Evolutionary conservation across 139 green algal genomes (phyloP).

Genomic region (Chlorella sp.): DNA sequence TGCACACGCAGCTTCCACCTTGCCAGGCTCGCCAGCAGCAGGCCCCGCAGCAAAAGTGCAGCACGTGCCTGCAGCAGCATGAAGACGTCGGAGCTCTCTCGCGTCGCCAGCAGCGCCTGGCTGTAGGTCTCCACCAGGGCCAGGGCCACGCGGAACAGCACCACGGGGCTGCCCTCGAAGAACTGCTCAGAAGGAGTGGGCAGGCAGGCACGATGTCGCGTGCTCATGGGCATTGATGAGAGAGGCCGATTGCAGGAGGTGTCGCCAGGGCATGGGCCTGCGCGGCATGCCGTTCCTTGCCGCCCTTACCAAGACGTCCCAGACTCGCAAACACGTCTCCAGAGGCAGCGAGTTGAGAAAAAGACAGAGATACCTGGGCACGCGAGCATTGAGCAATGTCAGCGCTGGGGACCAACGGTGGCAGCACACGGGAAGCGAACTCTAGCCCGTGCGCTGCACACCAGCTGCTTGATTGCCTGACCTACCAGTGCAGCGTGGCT

Average conservation of each 20-base stretch:
- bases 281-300: no score
- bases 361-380: constrained; percentile 90
- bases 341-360: constrained; percentile 91
- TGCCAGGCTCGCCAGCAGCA: no score
- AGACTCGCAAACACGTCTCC: constrained; percentile 79
- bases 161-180: constrained; percentile 63
- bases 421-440: no score
- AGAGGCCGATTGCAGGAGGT: no score
- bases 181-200: constrained; percentile 53
- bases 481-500: constrained; percentile 33
- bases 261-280: no score
- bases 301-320: no score
- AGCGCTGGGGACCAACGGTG: no score
- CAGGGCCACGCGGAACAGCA: constrained; percentile 76
- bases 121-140: constrained; percentile 78
- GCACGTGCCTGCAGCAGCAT: constrained; percentile 1
- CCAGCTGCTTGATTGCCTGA: background rate
- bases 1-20: no score
- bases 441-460: no score
- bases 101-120: constrained; percentile 54
- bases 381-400: no score
- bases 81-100: constrained; percentile 30
- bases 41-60: no score
- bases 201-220: background rate
- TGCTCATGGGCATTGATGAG: background rate